Base-by-base conservation (phyloP, 495 filamentous ascomycete genomes). In the Stereocaulon alpinum region DNA sequence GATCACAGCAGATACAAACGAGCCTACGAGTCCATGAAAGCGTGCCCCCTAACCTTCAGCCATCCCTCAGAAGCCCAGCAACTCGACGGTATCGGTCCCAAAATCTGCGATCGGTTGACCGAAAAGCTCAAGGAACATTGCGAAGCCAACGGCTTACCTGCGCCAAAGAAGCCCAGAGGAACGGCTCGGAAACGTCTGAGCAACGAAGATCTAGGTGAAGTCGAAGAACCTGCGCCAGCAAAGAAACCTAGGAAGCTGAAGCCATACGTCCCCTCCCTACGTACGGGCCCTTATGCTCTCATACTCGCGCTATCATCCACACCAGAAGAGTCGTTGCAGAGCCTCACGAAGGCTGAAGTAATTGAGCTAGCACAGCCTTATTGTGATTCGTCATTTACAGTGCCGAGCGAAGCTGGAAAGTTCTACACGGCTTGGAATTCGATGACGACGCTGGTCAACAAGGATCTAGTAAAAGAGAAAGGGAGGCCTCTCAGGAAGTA, bases 351-450 rank as follows among this genome's bases (percentile, higher is more conserved):
- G 67, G 63, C 75, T 12, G 76, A 87, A 56, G 67, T 88, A 20
- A 86, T 91, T 44, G 84, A 84, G 55, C 73, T 73, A 4, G 88
- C 88, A 14, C 85, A 92, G 65, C 80, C 80, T 20, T 76, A 85
- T 68, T 90, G 85, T 63, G 87, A 91, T 67, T 71, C 84, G 6
- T 90, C 86, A 0, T 91, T 90, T 66, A 86, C 81, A 0, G 82
- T 80, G 1, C 85, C 87, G 6, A 71, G 73, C 11, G 84, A 90
- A 53, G 73, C 85, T 3, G 84, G 74, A 6, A 86, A 82, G 63
- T 87, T 78, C 66, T 89, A 88, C 63, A 93, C 88, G 2, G 89
- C 88, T 0, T 94, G 89, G 89, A 85, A 78, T 66, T 88, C 87
- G 0, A 94, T 94, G 82, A 91, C 88, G 64, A 87, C 84, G 0